These are phyloP conservation scores for Schizochytrium sp. DNA, from an alignment of 108 stramenopile genomes.

Conservation along the genomic window DNA sequence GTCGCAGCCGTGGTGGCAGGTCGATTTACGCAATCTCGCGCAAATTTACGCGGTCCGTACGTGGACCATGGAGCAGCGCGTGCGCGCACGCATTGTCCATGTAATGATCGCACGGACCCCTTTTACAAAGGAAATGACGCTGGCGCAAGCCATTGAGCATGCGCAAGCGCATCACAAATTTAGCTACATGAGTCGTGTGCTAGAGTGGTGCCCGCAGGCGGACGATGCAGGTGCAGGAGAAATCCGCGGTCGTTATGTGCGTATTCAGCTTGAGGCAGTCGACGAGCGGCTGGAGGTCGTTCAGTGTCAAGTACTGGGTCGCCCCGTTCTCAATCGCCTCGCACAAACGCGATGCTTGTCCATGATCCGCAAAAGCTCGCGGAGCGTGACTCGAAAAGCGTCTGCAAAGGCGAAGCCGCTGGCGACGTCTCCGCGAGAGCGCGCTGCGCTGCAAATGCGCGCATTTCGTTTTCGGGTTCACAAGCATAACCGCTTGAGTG, in stretches of 20 bases:
- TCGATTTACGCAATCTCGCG: not conserved
- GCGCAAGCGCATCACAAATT: not conserved
- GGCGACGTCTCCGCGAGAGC: not conserved
- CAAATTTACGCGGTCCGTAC: not conserved
- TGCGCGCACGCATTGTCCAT: not conserved
- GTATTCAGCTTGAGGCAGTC: not conserved
- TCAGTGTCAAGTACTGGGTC: not conserved
- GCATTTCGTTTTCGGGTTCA: not conserved
- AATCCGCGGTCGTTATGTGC: not conserved
- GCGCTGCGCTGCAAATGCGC: not conserved
- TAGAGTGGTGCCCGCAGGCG: not conserved
- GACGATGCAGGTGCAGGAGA: not conserved
- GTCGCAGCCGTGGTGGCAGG: not conserved
- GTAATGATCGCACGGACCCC: not conserved
- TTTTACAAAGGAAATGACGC: not conserved
- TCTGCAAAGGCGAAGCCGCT: not conserved
- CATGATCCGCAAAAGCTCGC: too few relatives aligned
- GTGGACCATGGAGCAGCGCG: not conserved
- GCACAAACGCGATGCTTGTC: not conserved
- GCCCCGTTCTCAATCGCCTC: not conserved
- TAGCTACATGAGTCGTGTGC: not conserved
- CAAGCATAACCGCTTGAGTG: not conserved
- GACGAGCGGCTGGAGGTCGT: not conserved
- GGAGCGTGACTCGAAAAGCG: not conserved
- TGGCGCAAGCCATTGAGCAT: not conserved